These are phyloP conservation scores for Boletus tylopilopsis DNA, from an alignment of 768 basidiomycete genomes.

Conservation along the genomic window DNA sequence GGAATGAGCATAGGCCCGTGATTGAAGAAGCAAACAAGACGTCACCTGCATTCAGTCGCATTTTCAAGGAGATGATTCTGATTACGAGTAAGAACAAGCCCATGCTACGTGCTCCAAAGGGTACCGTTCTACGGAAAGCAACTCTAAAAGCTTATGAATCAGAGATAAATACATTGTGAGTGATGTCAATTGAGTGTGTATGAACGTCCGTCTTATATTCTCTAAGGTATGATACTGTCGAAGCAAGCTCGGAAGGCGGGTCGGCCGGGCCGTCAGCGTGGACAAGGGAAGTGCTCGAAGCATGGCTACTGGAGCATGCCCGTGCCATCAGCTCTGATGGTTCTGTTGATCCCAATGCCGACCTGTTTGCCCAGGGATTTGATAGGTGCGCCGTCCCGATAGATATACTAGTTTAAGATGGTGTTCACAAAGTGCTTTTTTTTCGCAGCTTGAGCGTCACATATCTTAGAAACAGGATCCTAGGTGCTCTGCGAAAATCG, in stretches of 20 bases:
- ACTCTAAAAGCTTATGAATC: constrained; percentile 36
- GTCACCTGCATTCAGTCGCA: constrained; percentile 40
- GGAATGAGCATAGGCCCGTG: constrained; percentile 26
- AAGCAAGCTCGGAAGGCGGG: constrained; percentile 19
- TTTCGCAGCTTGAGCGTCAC: constrained; percentile 28
- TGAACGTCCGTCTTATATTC: not conserved
- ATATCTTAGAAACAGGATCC: constrained; percentile 23
- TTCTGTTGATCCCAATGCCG: constrained; percentile 10
- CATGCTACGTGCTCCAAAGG: constrained; percentile 42
- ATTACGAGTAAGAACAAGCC: constrained; percentile 41
- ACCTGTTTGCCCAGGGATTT: constrained; percentile 35
- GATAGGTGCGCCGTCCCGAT: constrained; percentile 29
- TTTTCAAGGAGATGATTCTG: constrained; percentile 56
- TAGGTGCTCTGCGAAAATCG: constrained; percentile 29
- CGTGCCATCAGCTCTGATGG: constrained; percentile 6
- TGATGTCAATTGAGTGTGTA: not conserved
- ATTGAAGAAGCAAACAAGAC: constrained; percentile 44
- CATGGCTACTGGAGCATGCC: constrained; percentile 30
- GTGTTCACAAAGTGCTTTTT: not conserved
- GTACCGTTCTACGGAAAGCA: constrained; percentile 40
- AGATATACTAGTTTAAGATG: not conserved
- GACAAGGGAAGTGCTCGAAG: constrained; percentile 15
- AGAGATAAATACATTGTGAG: constrained; percentile 48
- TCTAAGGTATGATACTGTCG: constrained; percentile 32
- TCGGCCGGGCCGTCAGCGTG: constrained; percentile 24